Conservation (phyloP, 208 protist species). For the Crithidia bombi region DNA sequence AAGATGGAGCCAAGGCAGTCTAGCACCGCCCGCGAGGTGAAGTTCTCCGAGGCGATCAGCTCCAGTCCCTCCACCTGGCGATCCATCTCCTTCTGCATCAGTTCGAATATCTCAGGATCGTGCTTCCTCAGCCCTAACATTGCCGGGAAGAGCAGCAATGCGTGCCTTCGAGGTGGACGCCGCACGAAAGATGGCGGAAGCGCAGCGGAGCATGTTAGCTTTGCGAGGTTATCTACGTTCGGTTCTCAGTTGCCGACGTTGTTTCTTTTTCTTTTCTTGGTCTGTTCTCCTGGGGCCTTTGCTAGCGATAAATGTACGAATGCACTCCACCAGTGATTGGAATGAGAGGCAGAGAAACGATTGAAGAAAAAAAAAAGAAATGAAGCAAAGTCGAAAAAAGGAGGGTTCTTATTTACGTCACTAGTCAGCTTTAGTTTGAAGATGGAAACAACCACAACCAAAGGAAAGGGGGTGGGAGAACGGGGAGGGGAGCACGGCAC, state of each 20-base stretch:
- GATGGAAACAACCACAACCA: not conserved
- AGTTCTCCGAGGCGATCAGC: conserved; percentile 97
- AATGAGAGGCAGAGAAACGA: too few relatives aligned
- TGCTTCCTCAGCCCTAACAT: conserved; percentile 45
- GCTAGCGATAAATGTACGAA: too few relatives aligned
- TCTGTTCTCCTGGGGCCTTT: too few relatives aligned
- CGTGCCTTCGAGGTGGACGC: conserved; percentile 6
- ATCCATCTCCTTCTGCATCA: conserved; percentile 84
- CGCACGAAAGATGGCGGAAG: conserved; percentile 22
- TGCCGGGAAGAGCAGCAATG: conserved; percentile 28
- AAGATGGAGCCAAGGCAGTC: conserved; percentile 97
- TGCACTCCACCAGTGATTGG: too few relatives aligned
- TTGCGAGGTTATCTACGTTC: not conserved
- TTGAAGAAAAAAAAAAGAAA: conserved; percentile 1
- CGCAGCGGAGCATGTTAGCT: conserved; percentile 23
- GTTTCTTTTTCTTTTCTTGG: too few relatives aligned
- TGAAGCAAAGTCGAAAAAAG: not conserved
- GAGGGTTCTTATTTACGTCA: not conserved
- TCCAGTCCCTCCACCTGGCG: conserved; percentile 89
- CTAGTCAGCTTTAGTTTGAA: not conserved
- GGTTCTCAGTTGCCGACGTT: too few relatives aligned
- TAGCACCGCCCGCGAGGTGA: conserved; percentile 97
- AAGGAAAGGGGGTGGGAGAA: not conserved
- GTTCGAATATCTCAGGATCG: conserved; percentile 78
- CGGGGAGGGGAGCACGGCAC: too few relatives aligned